Evolutionary conservation across 1,284 basidiomycete genomes (phyloP), one percentile per base, ranked within the genome.

Genomic region (Sanghuangporus weigelae): DNA sequence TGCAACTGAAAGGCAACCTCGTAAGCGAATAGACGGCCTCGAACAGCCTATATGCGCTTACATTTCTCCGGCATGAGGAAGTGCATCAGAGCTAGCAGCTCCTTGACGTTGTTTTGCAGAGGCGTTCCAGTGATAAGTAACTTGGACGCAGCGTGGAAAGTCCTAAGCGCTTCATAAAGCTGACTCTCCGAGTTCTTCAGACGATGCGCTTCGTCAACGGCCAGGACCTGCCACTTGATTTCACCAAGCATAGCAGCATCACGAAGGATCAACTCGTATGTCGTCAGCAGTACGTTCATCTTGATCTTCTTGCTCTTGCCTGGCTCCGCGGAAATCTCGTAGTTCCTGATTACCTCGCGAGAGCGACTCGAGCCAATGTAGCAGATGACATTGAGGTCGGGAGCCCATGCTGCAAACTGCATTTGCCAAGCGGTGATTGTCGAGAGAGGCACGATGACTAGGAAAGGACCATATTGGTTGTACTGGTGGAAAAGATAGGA

Each of bases 61-160:
- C 96, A 99, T 79, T 95, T 93, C 71, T 98, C 96, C 4, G 97
- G 97, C 87, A 97, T 96, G 67, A 99, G 80, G 82, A 99, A 99
- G 75, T 99, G 97, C 89, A 99, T 97, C 70, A 99, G 79, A 14
- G 97, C 94, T 48, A 98, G 81, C 23, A 99, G 81, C 76, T 99
- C 97, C 79, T 96, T 97, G 71, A 99, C 96, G 73, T 98, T 99
- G 81, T 99, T 99, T 76, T 99, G 97, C 62, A 99, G 80, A 19
- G 97, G 97, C 2, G 97, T 99, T 39, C 97, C 97, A 0, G 97
- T 99, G 76, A 99, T 99, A 69, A 99, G 85, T 62, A 99, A 82
- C 77, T 97, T 96, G 60, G 92, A 95, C 1, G 90, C 91, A 50
- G 93, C 90, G 60, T 87, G 85, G 81, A 99, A 99, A 67, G 90